These are phyloP conservation scores for Pyrenopolyporus hunteri DNA, from an alignment of 495 filamentous ascomycete species.

Conservation along the genomic window DNA sequence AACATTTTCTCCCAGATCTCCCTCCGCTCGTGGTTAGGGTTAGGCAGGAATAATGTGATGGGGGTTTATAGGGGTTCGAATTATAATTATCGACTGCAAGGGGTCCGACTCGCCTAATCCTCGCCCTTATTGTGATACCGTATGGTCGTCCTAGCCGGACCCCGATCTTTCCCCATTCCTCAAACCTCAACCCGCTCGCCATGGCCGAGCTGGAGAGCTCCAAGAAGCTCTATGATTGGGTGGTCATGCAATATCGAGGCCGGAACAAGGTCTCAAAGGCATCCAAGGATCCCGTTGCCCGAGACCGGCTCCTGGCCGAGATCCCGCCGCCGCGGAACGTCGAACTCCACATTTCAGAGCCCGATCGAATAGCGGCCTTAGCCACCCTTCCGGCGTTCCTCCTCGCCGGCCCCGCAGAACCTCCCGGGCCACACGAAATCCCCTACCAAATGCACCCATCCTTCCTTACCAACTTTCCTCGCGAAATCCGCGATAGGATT, in stretches of 20 bases:
- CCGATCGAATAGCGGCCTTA: slow-evolving; percentile 31
- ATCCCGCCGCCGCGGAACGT: slow-evolving; percentile 24
- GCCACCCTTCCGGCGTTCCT: slow-evolving; percentile 34
- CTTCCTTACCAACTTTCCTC: slow-evolving; percentile 40
- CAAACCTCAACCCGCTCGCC: neutral
- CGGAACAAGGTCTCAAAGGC: slow-evolving; percentile 36
- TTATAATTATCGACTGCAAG: no score
- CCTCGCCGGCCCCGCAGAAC: slow-evolving; percentile 5
- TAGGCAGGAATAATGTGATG: slow-evolving; percentile 9
- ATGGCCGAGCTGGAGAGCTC: slow-evolving; percentile 24
- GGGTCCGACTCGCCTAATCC: no score
- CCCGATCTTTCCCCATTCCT: neutral
- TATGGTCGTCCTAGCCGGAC: slow-evolving; percentile 4
- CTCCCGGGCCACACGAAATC: neutral
- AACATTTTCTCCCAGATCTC: neutral
- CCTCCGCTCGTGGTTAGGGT: slow-evolving; percentile 6
- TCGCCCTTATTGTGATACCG: slow-evolving; percentile 4
- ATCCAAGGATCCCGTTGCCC: slow-evolving; percentile 30
- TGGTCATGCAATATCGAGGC: slow-evolving; percentile 32
- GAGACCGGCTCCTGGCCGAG: slow-evolving; percentile 32
- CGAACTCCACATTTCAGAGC: slow-evolving; percentile 25
- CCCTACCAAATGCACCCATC: neutral
- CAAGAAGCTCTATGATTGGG: slow-evolving; percentile 31
- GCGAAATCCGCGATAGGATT: slow-evolving; percentile 45
- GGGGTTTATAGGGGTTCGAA: slow-evolving; percentile 9